Evolutionary conservation across 2,329 filamentous ascomycete genomes (phyloP), one percentile per base, ranked within the genome.

Genomic region (Colletotrichum lini): DNA sequence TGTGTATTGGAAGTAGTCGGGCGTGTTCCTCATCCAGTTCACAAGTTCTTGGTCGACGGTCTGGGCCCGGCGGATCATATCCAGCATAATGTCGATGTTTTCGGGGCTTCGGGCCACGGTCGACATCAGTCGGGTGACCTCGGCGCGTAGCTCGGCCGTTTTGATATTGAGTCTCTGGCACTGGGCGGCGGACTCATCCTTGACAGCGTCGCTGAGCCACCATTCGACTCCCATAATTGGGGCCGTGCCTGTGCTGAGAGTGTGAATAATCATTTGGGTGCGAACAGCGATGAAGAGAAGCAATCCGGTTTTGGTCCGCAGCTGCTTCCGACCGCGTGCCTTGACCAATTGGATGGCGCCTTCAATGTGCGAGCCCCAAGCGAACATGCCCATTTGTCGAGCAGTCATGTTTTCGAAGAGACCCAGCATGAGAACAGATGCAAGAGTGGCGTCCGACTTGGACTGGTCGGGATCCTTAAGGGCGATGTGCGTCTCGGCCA

Each of bases 281-380:
- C 90, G 83, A 18, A 91, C 89, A 9, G 87, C 86, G 59, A 89
- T 83, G 76, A 91, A 91, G 16, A 92, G 82, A 66, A 85, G 82
- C 42, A 87, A 77, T 0, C 89, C 90, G 2, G 83, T 80, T 77
- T 85, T 86, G 16, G 87, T 89, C 52, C 82, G 81, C 12, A 90
- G 77, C 74, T 90, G 88, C 73, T 87, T 85, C 74, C 84, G 86
- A 5, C 89, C 88, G 56, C 90, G 85, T 12, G 86, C 84, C 76
- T 87, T 89, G 64, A 90, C 87, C 1, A 91, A 81, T 73, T 89
- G 86, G 42, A 91, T 86, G n/a, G 90, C 90, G 3, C 89, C 90
- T 71, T 91, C 87, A n/a, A 89, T 86, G 74, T 92, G 90, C 12
- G 89, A 89, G 4, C 88, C 88, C 90, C 90, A 92, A 2, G 89